Evolutionary conservation across 805 yeast species (phyloP), one percentile per base, ranked within the genome.

Genomic region (Lachancea fermentati): DNA sequence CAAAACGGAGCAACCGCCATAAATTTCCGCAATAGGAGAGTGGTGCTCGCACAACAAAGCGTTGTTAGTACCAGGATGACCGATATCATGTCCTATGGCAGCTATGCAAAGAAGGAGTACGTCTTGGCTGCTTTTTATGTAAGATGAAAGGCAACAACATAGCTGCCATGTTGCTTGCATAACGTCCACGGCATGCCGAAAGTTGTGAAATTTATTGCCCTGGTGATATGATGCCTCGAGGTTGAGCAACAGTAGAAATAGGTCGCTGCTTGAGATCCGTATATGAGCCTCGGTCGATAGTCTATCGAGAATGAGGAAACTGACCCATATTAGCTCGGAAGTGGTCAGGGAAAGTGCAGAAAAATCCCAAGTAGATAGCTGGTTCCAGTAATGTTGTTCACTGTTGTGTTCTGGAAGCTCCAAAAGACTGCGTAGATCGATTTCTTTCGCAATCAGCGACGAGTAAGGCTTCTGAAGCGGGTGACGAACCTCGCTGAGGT

Each of bases 41-140:
- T 71, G 58, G 50, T 76, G 58, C 43, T 74, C 68, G 17, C 69
- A 65, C 58, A 91, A 65, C 48, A 87, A 78, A 28, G 77, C 75
- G 60, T 87, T 86, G 11, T 95, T 87, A n/a, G 88, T 78, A 2
- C 97, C 98, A 0, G 97, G 97, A 62, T 93, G 98, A 16, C 96
- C 95, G 24, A 85, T 78, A 61, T 93, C 98, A 65, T 93, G 98
- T 38, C 97, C 97, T 32, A 89, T 65, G 1, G 96, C 93, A 0
- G 96, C 85, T 9, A 89, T 67, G 25, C 85, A 71, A 19, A 87
- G 63, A 1, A 83, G 75, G 34, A 84, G 63, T 2, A 72, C 24
- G n/a, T 31, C 24, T 12, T 29, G 19, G 68, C 49, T 81, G 81
- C 22, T 57, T 51, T 41, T 64, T 71, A 14, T 55, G 41, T 17